phyloP scores from a whole-genome alignment of 2,329 filamentous ascomycete species.

The Pseudofabraea citricarpa region DNA sequence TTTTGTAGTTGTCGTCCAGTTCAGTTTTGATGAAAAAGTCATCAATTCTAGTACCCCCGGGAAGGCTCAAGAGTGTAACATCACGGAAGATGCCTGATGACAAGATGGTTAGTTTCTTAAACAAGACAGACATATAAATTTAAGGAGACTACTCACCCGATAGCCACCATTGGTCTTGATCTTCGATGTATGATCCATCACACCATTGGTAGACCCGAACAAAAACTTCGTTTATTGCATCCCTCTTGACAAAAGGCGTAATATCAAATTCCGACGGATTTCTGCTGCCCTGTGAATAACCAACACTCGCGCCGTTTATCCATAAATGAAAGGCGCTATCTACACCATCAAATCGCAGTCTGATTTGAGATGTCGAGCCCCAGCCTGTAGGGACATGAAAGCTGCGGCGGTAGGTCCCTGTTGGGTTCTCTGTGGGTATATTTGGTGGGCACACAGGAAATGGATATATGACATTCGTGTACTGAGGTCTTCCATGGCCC shows the following conservation, averaged over 20 bases:
- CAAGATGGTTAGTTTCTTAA: not conserved
- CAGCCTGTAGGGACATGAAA: slow-evolving; percentile 41
- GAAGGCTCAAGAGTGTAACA: slow-evolving; percentile 56
- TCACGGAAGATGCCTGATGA: slow-evolving; percentile 57
- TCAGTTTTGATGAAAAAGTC: slow-evolving; percentile 52
- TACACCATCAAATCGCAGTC: slow-evolving; percentile 66
- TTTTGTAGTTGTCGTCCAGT: slow-evolving; percentile 45
- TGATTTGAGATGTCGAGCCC: slow-evolving; percentile 42
- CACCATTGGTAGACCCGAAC: slow-evolving; percentile 69
- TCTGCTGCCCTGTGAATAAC: slow-evolving; percentile 64
- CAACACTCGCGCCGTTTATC: slow-evolving; percentile 59
- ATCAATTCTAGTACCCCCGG: slow-evolving; percentile 44
- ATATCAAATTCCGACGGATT: slow-evolving; percentile 69
- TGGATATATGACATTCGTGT: slow-evolving; percentile 64
- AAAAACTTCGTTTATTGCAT: slow-evolving; percentile 48
- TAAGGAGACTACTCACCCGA: slow-evolving; percentile 37
- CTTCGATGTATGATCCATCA: slow-evolving; percentile 65
- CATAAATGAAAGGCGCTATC: slow-evolving; percentile 68
- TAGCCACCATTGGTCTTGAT: slow-evolving; percentile 64
- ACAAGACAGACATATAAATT: not conserved
- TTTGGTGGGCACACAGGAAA: slow-evolving; percentile 61
- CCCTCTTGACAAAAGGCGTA: slow-evolving; percentile 41
- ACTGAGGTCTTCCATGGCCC: slow-evolving; percentile 60
- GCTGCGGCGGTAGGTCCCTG: slow-evolving; percentile 44
- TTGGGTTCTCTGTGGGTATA: slow-evolving; percentile 47